A percentile compares a stretch with the other conserved stretches of the same genome.
These are phyloP conservation scores for Solanum phureja DNA, from an alignment of 257 asterid genomes.

Conservation along the genomic window DNA sequence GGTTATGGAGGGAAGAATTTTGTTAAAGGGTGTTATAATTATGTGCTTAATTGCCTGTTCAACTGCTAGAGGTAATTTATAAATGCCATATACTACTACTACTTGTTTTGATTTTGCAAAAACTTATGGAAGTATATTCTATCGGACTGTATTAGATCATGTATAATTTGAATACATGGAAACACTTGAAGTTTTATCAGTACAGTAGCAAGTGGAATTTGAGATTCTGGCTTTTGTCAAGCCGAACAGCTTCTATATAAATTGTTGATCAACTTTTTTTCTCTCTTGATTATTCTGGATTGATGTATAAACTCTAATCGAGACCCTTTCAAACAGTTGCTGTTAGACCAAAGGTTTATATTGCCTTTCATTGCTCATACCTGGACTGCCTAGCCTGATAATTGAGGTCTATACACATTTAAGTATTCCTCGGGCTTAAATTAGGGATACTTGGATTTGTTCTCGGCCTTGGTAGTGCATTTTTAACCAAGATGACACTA, in stretches of 20 bases:
- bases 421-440: neutral
- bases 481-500: neutral
- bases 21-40: constrained; percentile 14
- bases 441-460: neutral
- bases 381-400: neutral
- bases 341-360: neutral
- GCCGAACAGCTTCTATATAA: neutral
- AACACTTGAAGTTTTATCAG: neutral
- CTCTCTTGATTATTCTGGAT: neutral
- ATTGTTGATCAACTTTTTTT: neutral
- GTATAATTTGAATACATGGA: neutral
- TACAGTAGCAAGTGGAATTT: neutral
- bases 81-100: neutral
- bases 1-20: constrained; percentile 16
- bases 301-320: neutral
- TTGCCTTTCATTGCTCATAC: neutral
- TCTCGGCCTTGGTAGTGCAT: neutral
- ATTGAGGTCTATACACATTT: neutral
- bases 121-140: neutral
- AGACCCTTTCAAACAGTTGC: neutral
- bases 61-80: constrained; percentile 25
- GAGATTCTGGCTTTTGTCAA: neutral
- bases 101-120: neutral
- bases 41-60: constrained; percentile 9
- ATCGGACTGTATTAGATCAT: neutral